Evolutionary conservation across 148 eudicot genomes (phyloP).

Genomic region (Silene latifolia): DNA sequence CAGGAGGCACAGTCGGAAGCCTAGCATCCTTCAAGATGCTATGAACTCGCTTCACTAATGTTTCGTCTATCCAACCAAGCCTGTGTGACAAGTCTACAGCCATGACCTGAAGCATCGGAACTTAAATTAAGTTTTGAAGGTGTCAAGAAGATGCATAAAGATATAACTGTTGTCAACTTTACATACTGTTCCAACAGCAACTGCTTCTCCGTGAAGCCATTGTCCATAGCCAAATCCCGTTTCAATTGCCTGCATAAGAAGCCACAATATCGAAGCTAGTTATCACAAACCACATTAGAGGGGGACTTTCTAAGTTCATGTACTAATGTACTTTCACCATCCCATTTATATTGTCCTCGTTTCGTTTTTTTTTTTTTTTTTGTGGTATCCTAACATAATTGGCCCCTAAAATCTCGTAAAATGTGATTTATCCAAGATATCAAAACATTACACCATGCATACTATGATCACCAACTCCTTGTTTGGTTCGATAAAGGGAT

Average conservation of each 20-base stretch:
- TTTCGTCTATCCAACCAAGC: constrained; percentile 96
- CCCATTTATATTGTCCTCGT: no score
- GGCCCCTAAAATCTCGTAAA: no score
- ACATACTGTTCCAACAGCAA: constrained; percentile 91
- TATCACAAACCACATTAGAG: neutral
- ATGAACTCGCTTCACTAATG: constrained; percentile 61
- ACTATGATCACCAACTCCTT: neutral
- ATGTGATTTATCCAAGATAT: no score
- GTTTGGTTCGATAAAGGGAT: no score
- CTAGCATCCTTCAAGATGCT: constrained; percentile 63
- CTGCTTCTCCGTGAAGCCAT: constrained; percentile 99
- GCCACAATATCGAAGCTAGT: constrained; percentile 4
- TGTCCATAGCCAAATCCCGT: constrained; percentile 84
- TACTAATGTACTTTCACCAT: neutral
- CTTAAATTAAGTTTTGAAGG: constrained; percentile 6
- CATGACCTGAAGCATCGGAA: constrained; percentile 61
- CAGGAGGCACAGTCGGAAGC: constrained; percentile 76
- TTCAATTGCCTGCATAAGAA: constrained; percentile 75
- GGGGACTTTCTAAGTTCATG: neutral
- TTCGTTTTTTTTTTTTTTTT: no score
- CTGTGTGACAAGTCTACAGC: constrained; percentile 95
- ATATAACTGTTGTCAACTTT: neutral
- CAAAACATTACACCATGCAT: neutral
- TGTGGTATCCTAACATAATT: no score
- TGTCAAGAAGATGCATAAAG: neutral